Evolutionary conservation across 2,329 filamentous ascomycete species (phyloP), one percentile per base, ranked within the genome.

Genomic region (Trichoderma aggressivum): DNA sequence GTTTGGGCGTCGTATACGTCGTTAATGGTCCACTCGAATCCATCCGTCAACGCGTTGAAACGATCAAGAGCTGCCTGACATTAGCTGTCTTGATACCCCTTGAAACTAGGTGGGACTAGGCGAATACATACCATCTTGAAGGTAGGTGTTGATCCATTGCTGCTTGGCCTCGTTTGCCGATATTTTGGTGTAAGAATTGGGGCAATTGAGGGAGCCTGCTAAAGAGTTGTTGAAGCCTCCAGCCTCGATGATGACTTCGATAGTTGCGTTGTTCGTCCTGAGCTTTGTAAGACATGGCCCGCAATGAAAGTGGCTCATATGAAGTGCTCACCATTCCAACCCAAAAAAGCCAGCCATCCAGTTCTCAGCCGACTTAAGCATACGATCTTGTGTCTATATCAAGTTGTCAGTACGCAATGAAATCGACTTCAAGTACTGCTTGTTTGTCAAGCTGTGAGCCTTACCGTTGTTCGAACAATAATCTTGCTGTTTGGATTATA

Each of bases 341-440:
- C 92, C 92, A 77, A 94, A 94, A 82, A 94, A 94, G 0, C 92
- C 92, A 7, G 91, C 90, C 77, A 94, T 82, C 80, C 93, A 94
- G 79, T 94, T 91, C 79, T 94, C 91, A 3, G 91, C 91, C 50
- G 87, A 91, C 78, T 94, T 90, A 26, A 91, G 83, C 92, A 94
- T 94, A 28, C 92, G 88, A 77, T 92, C 89, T 78, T 94, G 91
- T 1, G 91, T 92, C 82, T 85, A 39, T 1, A 18, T 1, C n/a
- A 3, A 28, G 12, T 16, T 7, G 50, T 43, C 18, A 47, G 61
- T 30, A 28, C 6, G 14, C 12, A 53, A 53, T 3, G 47, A 53
- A 53, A 7, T 21, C 21, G n/a, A 21, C 47, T 24, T 24, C 1
- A 2, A 14, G 21, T 24, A 24, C 47, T 53, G 1, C 47, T 18